phyloP scores from a whole-genome alignment of 2,329 filamentous ascomycete species.

The Cytospora schulzeri region DNA sequence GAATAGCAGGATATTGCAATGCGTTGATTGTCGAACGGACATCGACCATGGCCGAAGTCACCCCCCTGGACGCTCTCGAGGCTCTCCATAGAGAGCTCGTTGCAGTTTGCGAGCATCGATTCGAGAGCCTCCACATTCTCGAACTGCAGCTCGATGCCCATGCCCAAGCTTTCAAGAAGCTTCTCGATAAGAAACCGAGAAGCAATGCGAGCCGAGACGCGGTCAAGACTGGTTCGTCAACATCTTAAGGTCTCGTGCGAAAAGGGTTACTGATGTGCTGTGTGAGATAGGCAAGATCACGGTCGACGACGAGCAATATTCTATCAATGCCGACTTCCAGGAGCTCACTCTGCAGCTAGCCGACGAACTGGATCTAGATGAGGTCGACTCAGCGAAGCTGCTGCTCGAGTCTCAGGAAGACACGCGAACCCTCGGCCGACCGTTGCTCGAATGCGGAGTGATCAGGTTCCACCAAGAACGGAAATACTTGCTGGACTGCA shows the following conservation, averaged over 20 bases:
- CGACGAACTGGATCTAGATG: conserved; percentile 88
- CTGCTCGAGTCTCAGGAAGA: conserved; percentile 75
- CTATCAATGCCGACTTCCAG: conserved; percentile 84
- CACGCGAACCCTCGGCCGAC: conserved; percentile 67
- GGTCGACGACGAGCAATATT: conserved; percentile 72
- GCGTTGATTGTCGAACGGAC: conserved; percentile 14
- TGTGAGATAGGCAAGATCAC: conserved; percentile 68
- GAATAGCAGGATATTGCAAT: conserved; percentile 20
- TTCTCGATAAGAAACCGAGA: conserved; percentile 75
- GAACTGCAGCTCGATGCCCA: conserved; percentile 70
- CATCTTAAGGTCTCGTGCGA: conserved; percentile 10
- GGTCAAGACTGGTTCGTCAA: conserved; percentile 64
- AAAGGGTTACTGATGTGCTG: conserved; percentile 28
- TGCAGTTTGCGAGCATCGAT: conserved; percentile 70
- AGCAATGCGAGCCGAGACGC: conserved; percentile 74
- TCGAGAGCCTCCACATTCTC: conserved; percentile 64
- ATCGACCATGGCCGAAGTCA: conserved; percentile 69
- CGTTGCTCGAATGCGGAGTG: conserved; percentile 75
- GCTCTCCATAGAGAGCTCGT: conserved; percentile 84
- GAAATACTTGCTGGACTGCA: conserved; percentile 78
- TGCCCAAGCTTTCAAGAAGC: conserved; percentile 66
- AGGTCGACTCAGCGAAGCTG: conserved; percentile 77
- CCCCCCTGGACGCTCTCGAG: conserved; percentile 75
- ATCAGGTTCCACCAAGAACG: conserved; percentile 87
- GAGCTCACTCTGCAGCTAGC: conserved; percentile 79